Evolutionary conservation across 2,329 filamentous ascomycete genomes (phyloP), one percentile per base, ranked within the genome.

Genomic region (Ophiostoma ips): DNA sequence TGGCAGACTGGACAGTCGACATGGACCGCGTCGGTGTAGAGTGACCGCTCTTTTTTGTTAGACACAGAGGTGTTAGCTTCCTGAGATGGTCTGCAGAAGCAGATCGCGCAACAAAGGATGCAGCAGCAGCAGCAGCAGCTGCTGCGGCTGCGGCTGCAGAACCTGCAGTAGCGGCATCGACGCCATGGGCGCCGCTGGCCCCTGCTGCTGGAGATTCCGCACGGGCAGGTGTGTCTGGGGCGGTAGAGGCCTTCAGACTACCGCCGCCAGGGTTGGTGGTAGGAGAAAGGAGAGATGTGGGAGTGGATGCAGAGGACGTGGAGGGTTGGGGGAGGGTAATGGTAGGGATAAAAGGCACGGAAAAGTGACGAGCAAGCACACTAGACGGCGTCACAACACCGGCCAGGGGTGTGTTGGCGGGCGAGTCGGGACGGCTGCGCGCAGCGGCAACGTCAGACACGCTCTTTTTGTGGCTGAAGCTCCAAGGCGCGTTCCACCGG

Each of bases 1-100:
- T 67, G 47, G 69, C 69, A 35, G 73, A 71, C 12, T 73, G 73
- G 52, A 75, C 72, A 48, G 75, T 68, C 51, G 87, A 94, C 61
- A 90, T 79, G 53, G 89, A 85, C 68, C 90, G 83, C 56, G 87
- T 90, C 50, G 90, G 94, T 58, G 90, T 89, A 54, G 88, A 82
- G 58, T 87, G 85, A 59, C 87, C 92, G 72, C 87, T 94, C 89
- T 95, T 94, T 73, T 79, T 71, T 67, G 72, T 33, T 19, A 13
- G 71, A 68, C 72, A 72, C 75, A 79, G 78, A 76, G 81, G 76
- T 79, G 88, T 95, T 87, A 95, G 89, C 85, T 83, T 84, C 73
- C 79, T 84, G 67, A 84, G 75, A 71, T 77, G 75, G 68, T 77
- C 73, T 72, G 78, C 71, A 63, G 80, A 79, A 65, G 76, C 75